Percentiles rank a stretch among this genome's conserved stretches.
Conservation (phyloP, 106 monocot species). For the Dendrobium nobile region DNA sequence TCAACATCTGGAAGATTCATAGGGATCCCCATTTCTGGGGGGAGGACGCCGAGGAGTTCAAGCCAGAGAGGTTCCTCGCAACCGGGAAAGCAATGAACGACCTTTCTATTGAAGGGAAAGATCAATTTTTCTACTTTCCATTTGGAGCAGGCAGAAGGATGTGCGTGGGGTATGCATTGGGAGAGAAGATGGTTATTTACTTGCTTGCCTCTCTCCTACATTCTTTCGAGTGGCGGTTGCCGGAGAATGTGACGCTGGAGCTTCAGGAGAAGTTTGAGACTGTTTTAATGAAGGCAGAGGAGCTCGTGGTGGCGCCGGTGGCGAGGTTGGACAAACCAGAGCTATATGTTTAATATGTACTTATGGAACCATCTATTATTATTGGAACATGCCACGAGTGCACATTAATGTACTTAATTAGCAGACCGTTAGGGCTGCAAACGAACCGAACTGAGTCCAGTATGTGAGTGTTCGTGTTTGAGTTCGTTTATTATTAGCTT, state of each 20-base stretch:
- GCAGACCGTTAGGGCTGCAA: no score
- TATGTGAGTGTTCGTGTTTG: no score
- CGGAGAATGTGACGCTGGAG: neutral
- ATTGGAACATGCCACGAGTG: no score
- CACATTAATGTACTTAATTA: no score
- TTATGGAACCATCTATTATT: no score
- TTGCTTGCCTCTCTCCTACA: conserved; percentile 4
- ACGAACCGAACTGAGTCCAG: no score
- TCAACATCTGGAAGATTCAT: conserved; percentile 9
- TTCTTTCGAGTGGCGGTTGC: conserved; percentile 2
- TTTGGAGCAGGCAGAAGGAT: conserved; percentile 18
- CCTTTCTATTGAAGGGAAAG: neutral
- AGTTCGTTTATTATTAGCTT: no score
- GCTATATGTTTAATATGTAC: neutral
- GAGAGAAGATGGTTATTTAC: conserved; percentile 18
- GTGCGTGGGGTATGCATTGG: conserved; percentile 10
- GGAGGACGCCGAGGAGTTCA: conserved; percentile 12
- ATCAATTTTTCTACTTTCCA: conserved; percentile 9
- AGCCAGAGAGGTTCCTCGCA: conserved; percentile 30
- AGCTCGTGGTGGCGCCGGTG: conserved; percentile 5
- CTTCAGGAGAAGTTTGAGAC: neutral
- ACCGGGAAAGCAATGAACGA: neutral
- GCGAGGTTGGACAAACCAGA: neutral
- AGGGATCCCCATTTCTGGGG: conserved; percentile 8
- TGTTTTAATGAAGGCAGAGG: neutral